Percentiles rank a stretch among this genome's conserved stretches.
Evolutionary conservation across 1,284 basidiomycete genomes (phyloP).

Genomic region (Tilletiaria anomala): DNA sequence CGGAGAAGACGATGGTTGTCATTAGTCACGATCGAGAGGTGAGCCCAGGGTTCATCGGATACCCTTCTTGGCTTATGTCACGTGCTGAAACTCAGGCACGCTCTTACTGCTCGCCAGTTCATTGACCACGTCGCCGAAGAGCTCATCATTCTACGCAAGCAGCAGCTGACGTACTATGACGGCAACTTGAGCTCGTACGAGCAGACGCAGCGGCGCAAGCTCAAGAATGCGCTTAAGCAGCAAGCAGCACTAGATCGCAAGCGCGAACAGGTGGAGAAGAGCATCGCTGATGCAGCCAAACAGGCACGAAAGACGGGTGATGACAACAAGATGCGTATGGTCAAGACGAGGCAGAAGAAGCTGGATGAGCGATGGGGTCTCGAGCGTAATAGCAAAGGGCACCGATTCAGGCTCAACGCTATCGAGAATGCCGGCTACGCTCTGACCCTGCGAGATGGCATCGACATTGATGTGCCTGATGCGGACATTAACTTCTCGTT

Average conservation of each 20-base stretch:
- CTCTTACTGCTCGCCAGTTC: slow-evolving; percentile 42
- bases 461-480: slow-evolving; percentile 47
- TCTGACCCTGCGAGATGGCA: slow-evolving; percentile 43
- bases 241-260: slow-evolving; percentile 51
- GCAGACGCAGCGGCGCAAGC: slow-evolving; percentile 46
- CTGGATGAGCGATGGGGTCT: slow-evolving; percentile 50
- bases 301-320: slow-evolving; percentile 52
- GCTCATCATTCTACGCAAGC: slow-evolving; percentile 52
- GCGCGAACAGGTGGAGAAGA: slow-evolving; percentile 43
- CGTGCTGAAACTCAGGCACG: background rate
- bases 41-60: slow-evolving; percentile 15
- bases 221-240: slow-evolving; percentile 45
- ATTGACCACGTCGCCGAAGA: slow-evolving; percentile 54
- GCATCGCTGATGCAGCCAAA: slow-evolving; percentile 45
- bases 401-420: slow-evolving; percentile 51
- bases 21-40: slow-evolving; percentile 59
- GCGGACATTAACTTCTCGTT: slow-evolving; percentile 45
- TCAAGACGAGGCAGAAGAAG: slow-evolving; percentile 53
- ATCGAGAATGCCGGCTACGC: slow-evolving; percentile 47
- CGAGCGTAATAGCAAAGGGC: slow-evolving; percentile 45
- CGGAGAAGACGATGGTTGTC: slow-evolving; percentile 47
- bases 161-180: slow-evolving; percentile 50
- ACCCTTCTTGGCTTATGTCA: background rate
- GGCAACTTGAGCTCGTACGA: slow-evolving; percentile 52
- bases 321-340: slow-evolving; percentile 50